A percentile compares a stretch with the other conserved stretches of the same genome.
phyloP scores from a whole-genome alignment of 208 protist species.

The Wallacemonas sp. region DNA sequence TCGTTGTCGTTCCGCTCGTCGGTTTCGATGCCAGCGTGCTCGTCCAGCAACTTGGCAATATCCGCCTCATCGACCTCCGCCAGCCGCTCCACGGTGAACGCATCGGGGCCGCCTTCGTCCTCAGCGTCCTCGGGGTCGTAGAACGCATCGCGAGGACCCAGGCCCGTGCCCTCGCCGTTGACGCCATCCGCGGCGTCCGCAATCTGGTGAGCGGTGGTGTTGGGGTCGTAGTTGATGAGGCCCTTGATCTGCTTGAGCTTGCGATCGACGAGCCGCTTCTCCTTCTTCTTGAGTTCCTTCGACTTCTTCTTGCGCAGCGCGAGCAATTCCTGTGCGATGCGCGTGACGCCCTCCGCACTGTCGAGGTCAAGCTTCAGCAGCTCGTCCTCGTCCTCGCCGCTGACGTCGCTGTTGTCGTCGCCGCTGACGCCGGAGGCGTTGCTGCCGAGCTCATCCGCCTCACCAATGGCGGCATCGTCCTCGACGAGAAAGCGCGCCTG shows the following conservation, averaged over 20 bases:
- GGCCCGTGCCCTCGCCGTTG: constrained; percentile 18
- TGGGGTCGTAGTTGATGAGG: constrained; percentile 93
- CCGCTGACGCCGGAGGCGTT: constrained; percentile 23
- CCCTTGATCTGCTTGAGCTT: constrained; percentile 93
- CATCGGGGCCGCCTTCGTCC: constrained; percentile 50
- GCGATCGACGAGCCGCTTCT: constrained; percentile 91
- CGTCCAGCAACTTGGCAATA: constrained; percentile 27
- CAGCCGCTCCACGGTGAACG: constrained; percentile 80
- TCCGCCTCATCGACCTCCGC: constrained; percentile 61
- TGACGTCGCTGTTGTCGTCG: constrained; percentile 18
- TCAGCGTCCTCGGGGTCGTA: constrained; percentile 24
- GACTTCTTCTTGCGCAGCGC: constrained; percentile 83
- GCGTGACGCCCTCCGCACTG: constrained; percentile 74
- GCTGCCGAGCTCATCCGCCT: constrained; percentile 29
- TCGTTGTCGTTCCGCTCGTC: constrained; percentile 62
- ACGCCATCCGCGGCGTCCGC: constrained; percentile 67
- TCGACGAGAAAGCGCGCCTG: constrained; percentile 29
- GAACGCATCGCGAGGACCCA: constrained; percentile 18
- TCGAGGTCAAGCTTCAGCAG: constrained; percentile 71
- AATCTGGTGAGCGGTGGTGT: constrained; percentile 65
- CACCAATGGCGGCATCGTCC: constrained; percentile 24
- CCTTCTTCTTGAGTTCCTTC: constrained; percentile 91
- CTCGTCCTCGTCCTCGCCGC: constrained; percentile 33
- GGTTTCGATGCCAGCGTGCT: constrained; percentile 55
- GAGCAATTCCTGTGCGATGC: constrained; percentile 87